Evolutionary conservation across 2,329 filamentous ascomycete species (phyloP), one percentile per base, ranked within the genome.

Genomic region (Talaromyces albobiverticillius): DNA sequence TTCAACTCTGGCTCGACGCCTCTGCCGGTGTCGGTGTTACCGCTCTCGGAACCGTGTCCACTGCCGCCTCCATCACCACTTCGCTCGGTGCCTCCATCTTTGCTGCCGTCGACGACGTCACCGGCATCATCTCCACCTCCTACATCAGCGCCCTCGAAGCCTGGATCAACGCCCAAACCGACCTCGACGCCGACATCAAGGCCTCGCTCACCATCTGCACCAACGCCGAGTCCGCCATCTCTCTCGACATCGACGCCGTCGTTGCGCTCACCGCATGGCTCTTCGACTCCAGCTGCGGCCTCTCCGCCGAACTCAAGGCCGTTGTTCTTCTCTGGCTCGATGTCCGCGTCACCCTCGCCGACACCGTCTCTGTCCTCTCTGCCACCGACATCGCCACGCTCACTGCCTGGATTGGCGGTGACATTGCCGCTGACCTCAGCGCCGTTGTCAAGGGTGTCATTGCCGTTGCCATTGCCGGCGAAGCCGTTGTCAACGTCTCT

Each of bases 311-410:
- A 53, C 64, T 71, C 14, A 71, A 72, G 68, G 63, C 67, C 29
- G 58, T 70, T 46, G 59, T 71, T 43, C 55, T 70, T 29, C 62
- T 69, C 59, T 72, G 70, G 70, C 61, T 72, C 49, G 67, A 69
- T 18, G 60, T 71, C 26, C 64, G 56, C 54, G 62, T 63, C 16
- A 58, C 61, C 10, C 60, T 55, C 26, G 66, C 68, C 25, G 62
- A 60, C 48, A 63, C 64, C 38, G 53, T 69, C 46, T 61, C 61
- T 11, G 45, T 54, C 56, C 51, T 72, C 20, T 54, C 61, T 49
- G 53, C 57, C 20, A 60, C 61, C 45, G 61, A 71, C 23, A 54
- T 69, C 34, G 54, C 57, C 22, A 60, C 68, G 31, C 60, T 72
- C 46, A 60, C 59, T 46, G 59, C 59, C 29, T 67, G 70, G 63